Evolutionary conservation across 2,329 filamentous ascomycete species (phyloP), one percentile per base, ranked within the genome.

Genomic region (Pochonia chlamydosporia): DNA sequence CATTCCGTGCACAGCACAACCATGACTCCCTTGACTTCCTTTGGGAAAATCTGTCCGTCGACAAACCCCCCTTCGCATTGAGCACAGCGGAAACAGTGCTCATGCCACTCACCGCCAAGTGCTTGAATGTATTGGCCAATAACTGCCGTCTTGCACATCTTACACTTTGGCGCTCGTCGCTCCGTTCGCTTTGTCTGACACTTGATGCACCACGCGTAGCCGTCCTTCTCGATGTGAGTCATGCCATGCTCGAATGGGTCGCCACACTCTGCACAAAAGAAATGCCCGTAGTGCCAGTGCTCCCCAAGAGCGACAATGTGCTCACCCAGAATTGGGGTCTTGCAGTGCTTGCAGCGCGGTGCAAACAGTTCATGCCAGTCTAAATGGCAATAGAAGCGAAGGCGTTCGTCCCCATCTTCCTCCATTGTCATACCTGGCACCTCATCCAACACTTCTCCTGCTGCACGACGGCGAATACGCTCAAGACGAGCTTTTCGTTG

Each of bases 261-360:
- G 56, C 93, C 93, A 63, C 93, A 99, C 74, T 99, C 90, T 36
- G 93, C 93, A 63, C 93, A 99, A 78, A 99, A 99, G 72, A 99
- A 99, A 69, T 99, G 93, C 0, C 93, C 93, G 45, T 88, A 87
- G 65, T 99, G 93, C 88, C 89, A 99, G 68, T 96, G 90, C n/a
- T 85, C 81, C 1, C 93, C 93, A 48, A 95, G 89, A 1, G 93
- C 93, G 13, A 96, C 85, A 26, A 96, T 84, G 56, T 97, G 89
- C 67, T 97, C 91, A 36, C 91, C 91, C 56, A 97, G 84, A 59
- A 99, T 99, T 3, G 93, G 92, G 7, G 93, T 99, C 65, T 87
- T 90, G 78, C 93, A 99, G 65, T 88, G 90, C 70, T 93, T 93
- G 76, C 93, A 99, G 36, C 89, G 83, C 4, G 93, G 93, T 26